Evolutionary conservation across 169 alveolate genomes (phyloP), one percentile per base, ranked within the genome.

Genomic region (Cryptosporidium bovis): DNA sequence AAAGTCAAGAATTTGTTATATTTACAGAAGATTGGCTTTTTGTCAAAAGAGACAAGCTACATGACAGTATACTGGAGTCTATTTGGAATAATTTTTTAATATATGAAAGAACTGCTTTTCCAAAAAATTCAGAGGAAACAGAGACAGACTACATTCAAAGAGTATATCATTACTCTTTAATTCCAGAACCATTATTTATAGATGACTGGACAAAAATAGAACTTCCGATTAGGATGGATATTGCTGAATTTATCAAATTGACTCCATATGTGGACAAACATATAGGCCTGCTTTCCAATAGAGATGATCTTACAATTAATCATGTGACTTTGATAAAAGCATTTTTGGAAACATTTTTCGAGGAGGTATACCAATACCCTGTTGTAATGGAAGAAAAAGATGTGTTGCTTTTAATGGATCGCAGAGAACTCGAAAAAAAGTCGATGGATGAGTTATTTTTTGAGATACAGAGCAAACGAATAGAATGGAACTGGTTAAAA

Each of bases 331-430:
- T 77, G 34, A 24, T 77, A 10, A 77, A 64, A 27, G 87, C 77
- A 24, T 77, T 77, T 77, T 44, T 77, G 31, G 87, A 77, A 44
- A 48, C 64, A 24, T 77, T 77, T 40, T 77, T 77, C 31, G 87
- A 77, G 64, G 71, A 77, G 16, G 64, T 71, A 7, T 77, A 77
- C 24, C 64, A 34, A n/a, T 58, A 48, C 16, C 87, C 87, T 1
- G 36, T 77, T 24, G 44, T 62, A 36, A 60, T 77, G 18, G 31
- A 58, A 18, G 71, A 62, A 15, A 62, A 77, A 33, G 71, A 77
- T 36, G 48, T 77, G 29, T 66, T 60, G 46, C 18, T 77, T 13
- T 60, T 77, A 46, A 65, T 56, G 58, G 87, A 56, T 15, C 87
- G 71, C 29, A 46, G 77, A 31, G 71, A 60, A 60, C 64, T 60